Base-by-base conservation (phyloP, 2,329 filamentous ascomycete genomes). In the Fonsecaea multimorphosa region DNA sequence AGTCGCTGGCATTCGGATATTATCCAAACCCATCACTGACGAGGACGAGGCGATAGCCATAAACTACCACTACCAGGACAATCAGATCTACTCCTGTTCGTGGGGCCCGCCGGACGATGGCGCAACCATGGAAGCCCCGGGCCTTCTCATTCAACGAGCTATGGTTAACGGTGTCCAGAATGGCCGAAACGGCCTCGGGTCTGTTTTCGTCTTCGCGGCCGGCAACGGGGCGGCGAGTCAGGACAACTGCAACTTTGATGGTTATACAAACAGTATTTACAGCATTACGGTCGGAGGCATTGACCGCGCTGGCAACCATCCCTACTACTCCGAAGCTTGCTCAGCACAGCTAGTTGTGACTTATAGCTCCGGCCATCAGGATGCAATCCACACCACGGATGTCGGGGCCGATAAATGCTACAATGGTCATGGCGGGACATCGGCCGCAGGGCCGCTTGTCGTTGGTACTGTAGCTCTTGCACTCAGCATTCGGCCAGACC, bases 251-350 rank as follows among this genome's bases (percentile, higher is more conserved):
- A 99, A 99, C 77, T 99, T 99, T 76, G 95, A 99, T 76, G 95
- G 95, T 44, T 99, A 99, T 79, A 99, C 95, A 66, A 99, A 99
- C 82, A 97, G 93, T 76, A 99, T 99, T 73, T 99, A 98, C 84
- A 97, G 93, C 77, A 95, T 99, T 73, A 97, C 93, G 0, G 93
- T 99, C 19, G 95, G 95, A 40, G 94, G 94, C 36, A 90, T 99
- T 68, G 93, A 97, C 76, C 86, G 92, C 65, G 88, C 90, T 71
- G 93, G 94, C 44, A 79, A 86, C n/a, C 94, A 98, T 75, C 93
- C 95, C 0, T 95, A 94, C 77, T 99, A 99, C 78, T 97, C 94
- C 0, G 95, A 99, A 78, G 90, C 92, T 68, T 99, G 95, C 81
- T 97, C 94, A 2, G 95, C 95, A 24, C 92, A 97, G 76, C 83